Base-by-base conservation (phyloP, 1,139 yeast species). In the Geotrichum reessii region DNA sequence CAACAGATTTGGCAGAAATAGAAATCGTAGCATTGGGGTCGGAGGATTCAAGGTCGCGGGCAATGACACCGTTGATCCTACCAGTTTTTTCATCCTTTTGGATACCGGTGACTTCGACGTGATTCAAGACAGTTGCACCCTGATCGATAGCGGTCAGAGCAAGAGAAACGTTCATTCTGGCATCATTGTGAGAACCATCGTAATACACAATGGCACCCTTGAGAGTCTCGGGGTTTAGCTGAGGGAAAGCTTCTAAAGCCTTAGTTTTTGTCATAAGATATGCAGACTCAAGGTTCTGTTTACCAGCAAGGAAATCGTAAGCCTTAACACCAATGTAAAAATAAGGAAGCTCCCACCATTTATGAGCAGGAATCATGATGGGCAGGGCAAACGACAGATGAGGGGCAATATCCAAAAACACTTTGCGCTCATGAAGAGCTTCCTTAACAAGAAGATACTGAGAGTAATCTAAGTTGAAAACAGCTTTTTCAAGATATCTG, bases 281-380 rank as follows among this genome's bases (percentile, higher is more conserved):
- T 42, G 96, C 86, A 62, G 83, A 78, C 71, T 90, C 84, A 74
- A 92, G 80, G 76, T 90, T 90, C 73, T 90, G 95, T 64, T 80
- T 78, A 55, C 97, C 98, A 47, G 98, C 97, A 71, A 92, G 86
- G 77, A 93, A 77, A 74, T 92, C 98, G 77, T 92, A 92, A 82
- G 87, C 80, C 75, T 91, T 88, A 71, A 95, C 88, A 62, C 98
- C 98, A 53, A 83, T 85, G 77, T 88, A 92, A 77, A 87, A 91
- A 77, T 92, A 92, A 56, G 98, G 98, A 61, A 90, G 83, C 77
- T 91, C 96, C 97, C 97, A 92, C 84, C 91, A 89, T 70, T 84
- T 85, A 79, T 92, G 92, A 63, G 91, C 92, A 24, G 98, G 98
- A 68, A 92, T 90, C 88, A 91, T 85, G 67, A 92, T 92, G 49